Evolutionary conservation across 768 basidiomycete genomes (phyloP), one percentile per base, ranked within the genome.

Genomic region (Lyophyllum shimeji): DNA sequence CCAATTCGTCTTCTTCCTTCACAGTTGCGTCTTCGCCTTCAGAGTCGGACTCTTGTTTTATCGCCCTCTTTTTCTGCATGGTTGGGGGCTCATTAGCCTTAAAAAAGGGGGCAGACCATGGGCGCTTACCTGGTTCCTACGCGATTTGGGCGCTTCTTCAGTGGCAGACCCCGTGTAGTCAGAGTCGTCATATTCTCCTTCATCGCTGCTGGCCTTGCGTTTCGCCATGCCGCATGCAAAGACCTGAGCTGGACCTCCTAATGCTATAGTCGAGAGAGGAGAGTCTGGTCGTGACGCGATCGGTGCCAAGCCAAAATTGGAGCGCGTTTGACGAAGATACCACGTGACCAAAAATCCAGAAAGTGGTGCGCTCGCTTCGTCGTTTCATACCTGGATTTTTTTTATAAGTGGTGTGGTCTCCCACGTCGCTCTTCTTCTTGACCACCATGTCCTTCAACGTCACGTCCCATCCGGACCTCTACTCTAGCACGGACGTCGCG

Each of bases 401-500:
- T 42, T 48, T 52, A 58, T 51, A 55, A 51, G 51, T 55, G 47
- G 54, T 21, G 2, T 42, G 42, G 51, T 29, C 17, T 61, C 50
- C n/a, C 46, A 45, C 50, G 53, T 18, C 34, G 27, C 46, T 20
- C 48, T 23, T 50, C 42, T 53, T 58, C 52, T 53, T 58, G 43
- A 50, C 61, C 60, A 62, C 57, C 64, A 82, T 82, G 81, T 65
- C 71, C 23, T 74, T 77, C 58, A 79, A 82, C 63, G 67, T 68
- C 33, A 79, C 76, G 9, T 58, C 64, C 31, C 58, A 59, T n/a
- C 60, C 67, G 40, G 71, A 75, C 17, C 76, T 87, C 13, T 89
- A 90, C 55, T 76, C 80, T 1, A 71, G 76, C 59, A 76, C 81
- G 20, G 86, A 90, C 70, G 76, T 86, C 53, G 65, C 79, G 18